phyloP scores from a whole-genome alignment of 257 asterid genomes.

The Echium plantagineum region DNA sequence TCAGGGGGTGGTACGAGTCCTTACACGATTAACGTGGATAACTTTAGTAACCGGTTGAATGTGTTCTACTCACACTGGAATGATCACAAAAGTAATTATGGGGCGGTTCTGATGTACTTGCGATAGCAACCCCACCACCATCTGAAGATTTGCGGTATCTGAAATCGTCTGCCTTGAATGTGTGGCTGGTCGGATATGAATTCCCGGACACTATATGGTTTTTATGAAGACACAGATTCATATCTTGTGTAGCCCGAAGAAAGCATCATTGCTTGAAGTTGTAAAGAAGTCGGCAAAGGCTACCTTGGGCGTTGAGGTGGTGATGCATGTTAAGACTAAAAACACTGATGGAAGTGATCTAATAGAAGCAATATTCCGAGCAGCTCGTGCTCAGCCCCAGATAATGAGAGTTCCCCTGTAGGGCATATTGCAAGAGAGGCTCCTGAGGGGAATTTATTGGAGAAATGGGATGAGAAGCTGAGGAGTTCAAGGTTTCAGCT shows the following conservation, averaged over 20 bases:
- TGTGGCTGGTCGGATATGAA: slow-evolving; percentile 22
- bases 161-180: slow-evolving; percentile 24
- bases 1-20: slow-evolving; percentile 22
- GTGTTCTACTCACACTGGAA: slow-evolving; percentile 40
- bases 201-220: slow-evolving; percentile 25
- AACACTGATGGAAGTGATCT: slow-evolving; percentile 15
- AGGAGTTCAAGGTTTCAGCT: slow-evolving; percentile 17
- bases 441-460: slow-evolving; percentile 24
- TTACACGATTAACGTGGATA: slow-evolving; percentile 38
- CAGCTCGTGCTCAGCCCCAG: slow-evolving; percentile 13
- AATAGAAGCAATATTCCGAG: slow-evolving; percentile 18
- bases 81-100: slow-evolving; percentile 34
- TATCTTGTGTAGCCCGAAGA: slow-evolving; percentile 24
- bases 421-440: slow-evolving; percentile 21
- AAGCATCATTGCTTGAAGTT: slow-evolving; percentile 18
- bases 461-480: slow-evolving; percentile 19
- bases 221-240: slow-evolving; percentile 25
- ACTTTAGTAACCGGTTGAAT: slow-evolving; percentile 33
- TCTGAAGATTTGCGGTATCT: slow-evolving; percentile 42
- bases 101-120: slow-evolving; percentile 38
- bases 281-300: slow-evolving; percentile 18
- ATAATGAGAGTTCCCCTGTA: slow-evolving; percentile 15
- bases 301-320: slow-evolving; percentile 17
- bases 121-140: slow-evolving; percentile 44
- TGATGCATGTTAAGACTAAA: slow-evolving; percentile 20